Evolutionary conservation across 352 stramenopile genomes (phyloP).

Genomic region (Blastocystis sp.): DNA sequence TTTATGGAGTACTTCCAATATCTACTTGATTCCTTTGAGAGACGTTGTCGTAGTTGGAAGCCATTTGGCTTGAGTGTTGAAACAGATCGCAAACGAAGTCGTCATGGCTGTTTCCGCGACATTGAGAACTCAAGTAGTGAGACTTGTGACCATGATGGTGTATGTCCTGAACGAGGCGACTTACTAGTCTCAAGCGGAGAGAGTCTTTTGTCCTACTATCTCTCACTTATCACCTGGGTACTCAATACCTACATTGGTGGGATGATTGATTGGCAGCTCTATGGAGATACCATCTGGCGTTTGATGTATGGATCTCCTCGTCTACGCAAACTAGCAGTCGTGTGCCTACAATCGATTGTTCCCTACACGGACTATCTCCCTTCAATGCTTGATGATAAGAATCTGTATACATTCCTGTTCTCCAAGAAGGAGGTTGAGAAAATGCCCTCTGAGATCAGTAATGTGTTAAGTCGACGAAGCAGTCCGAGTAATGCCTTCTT

Average conservation of each 20-base stretch:
- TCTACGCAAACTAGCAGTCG: constrained; percentile 55
- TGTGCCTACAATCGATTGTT: constrained; percentile 66
- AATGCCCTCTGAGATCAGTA: constrained; percentile 11
- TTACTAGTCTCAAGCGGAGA: constrained; percentile 53
- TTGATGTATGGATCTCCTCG: constrained; percentile 63
- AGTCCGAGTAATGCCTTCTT: constrained; percentile 36
- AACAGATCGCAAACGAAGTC: constrained; percentile 15
- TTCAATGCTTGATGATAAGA: constrained; percentile 53
- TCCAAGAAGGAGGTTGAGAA: constrained; percentile 61
- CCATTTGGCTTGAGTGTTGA: constrained; percentile 16
- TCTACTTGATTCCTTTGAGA: constrained; percentile 38
- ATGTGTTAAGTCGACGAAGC: neutral
- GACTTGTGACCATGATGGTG: neutral
- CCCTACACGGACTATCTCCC: constrained; percentile 60
- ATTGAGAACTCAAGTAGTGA: neutral
- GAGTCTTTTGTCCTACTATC: constrained; percentile 61
- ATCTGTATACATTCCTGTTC: constrained; percentile 41
- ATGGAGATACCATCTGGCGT: constrained; percentile 59
- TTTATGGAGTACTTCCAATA: constrained; percentile 53
- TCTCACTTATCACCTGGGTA: constrained; percentile 58
- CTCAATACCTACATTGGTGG: constrained; percentile 56
- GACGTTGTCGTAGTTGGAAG: constrained; percentile 27
- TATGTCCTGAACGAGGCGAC: constrained; percentile 32
- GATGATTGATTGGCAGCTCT: constrained; percentile 63
- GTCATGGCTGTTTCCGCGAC: constrained; percentile 42